Percentiles rank a stretch among this genome's conserved stretches.
phyloP scores from a whole-genome alignment of 2,329 filamentous ascomycete species.

The Aspergillus spinulosporus region DNA sequence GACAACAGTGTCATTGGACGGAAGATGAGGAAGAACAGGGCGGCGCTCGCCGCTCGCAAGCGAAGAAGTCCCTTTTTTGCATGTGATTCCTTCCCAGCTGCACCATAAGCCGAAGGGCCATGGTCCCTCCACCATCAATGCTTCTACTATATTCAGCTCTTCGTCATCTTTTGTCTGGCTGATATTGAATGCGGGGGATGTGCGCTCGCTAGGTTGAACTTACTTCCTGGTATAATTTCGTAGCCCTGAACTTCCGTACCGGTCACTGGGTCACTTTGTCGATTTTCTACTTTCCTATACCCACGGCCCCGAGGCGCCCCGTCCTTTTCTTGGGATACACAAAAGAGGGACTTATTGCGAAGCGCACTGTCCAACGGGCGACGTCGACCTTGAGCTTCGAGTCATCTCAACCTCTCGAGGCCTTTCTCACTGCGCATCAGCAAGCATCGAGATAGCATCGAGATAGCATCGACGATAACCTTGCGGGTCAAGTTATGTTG shows the following conservation, averaged over 20 bases:
- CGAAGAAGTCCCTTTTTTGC: too few relatives aligned
- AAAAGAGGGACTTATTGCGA: conserved; percentile 4
- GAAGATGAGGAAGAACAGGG: conserved; percentile 1
- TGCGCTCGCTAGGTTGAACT: conserved; percentile 15
- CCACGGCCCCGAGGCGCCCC: neutral
- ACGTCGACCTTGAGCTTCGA: conserved; percentile 14
- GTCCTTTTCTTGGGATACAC: neutral
- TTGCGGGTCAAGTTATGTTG: conserved; percentile 32
- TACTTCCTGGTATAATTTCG: conserved; percentile 17
- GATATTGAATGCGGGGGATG: conserved; percentile 24
- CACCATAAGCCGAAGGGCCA: too few relatives aligned
- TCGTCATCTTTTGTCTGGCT: conserved; percentile 8
- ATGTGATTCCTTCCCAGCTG: too few relatives aligned
- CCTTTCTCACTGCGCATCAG: neutral
- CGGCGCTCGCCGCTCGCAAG: neutral
- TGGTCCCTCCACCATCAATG: conserved; percentile 16
- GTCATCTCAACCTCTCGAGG: neutral
- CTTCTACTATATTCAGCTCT: conserved; percentile 26
- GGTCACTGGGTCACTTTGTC: neutral
- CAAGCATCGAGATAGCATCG: neutral
- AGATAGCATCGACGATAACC: neutral
- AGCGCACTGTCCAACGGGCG: conserved; percentile 16
- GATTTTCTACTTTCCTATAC: neutral
- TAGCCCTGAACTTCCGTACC: conserved; percentile 13
- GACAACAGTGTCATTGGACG: conserved; percentile 5